Conservation (phyloP, 2,329 filamentous ascomycete species). For the Aaosphaeria pasadenensis region DNA sequence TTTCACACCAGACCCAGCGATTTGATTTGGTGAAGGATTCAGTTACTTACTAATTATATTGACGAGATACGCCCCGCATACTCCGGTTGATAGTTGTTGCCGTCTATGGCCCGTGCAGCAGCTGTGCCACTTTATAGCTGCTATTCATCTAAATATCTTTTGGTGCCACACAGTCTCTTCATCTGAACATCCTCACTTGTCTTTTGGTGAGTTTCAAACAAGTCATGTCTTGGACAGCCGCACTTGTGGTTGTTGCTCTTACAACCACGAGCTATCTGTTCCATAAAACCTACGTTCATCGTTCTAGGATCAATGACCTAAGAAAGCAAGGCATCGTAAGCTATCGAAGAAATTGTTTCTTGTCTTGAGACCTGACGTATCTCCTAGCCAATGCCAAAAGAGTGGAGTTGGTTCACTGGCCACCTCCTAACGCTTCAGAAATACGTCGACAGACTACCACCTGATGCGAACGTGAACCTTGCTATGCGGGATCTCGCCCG, state of each 20-base stretch:
- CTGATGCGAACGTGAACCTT: constrained; percentile 5
- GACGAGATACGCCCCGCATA: too few relatives aligned
- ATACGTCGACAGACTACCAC: constrained; percentile 2
- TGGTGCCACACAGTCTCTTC: too few relatives aligned
- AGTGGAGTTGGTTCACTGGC: constrained; percentile 9
- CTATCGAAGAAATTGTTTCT: background rate
- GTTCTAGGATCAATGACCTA: constrained; percentile 4
- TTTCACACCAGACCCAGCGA: too few relatives aligned
- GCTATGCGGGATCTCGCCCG: constrained; percentile 2
- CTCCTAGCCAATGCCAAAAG: constrained; percentile 6
- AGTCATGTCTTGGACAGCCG: background rate
- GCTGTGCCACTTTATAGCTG: too few relatives aligned
- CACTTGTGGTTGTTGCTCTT: background rate
- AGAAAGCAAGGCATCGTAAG: constrained; percentile 8
- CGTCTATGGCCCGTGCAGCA: too few relatives aligned
- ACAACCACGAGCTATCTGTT: background rate
- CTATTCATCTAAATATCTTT: too few relatives aligned
- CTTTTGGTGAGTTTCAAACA: background rate
- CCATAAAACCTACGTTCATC: constrained; percentile 1
- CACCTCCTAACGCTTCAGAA: constrained; percentile 4
- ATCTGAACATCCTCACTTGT: background rate
- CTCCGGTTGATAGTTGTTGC: too few relatives aligned
- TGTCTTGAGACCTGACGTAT: background rate
- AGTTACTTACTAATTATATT: too few relatives aligned
- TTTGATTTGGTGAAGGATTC: too few relatives aligned